These are phyloP conservation scores for Cetradonia linearis DNA, from an alignment of 495 filamentous ascomycete species.

Conservation along the genomic window DNA sequence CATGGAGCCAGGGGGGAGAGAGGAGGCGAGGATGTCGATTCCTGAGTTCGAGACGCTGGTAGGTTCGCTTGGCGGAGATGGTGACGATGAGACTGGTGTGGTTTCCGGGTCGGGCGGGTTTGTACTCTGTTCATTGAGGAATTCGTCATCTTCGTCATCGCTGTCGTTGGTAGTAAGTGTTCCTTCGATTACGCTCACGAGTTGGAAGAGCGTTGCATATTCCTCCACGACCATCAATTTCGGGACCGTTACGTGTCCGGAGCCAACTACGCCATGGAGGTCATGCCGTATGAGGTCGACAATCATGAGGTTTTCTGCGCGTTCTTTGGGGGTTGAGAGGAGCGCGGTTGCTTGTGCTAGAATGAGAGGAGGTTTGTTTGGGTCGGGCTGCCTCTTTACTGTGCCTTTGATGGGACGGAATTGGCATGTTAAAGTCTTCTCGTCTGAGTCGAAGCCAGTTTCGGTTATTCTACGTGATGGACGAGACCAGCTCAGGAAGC, in stretches of 20 bases:
- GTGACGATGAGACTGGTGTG: too few relatives aligned
- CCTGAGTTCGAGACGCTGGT: conserved; percentile 38
- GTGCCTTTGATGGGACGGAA: conserved; percentile 94
- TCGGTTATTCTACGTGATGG: conserved; percentile 8
- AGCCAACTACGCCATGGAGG: conserved; percentile 66
- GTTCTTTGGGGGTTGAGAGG: conserved; percentile 73
- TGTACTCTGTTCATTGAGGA: not conserved
- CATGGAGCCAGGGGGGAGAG: conserved; percentile 85
- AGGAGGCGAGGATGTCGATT: conserved; percentile 64
- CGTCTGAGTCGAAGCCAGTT: not conserved
- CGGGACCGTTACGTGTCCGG: conserved; percentile 52
- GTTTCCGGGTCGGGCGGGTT: too few relatives aligned
- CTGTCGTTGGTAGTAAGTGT: conserved; percentile 5
- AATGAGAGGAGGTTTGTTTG: conserved; percentile 36
- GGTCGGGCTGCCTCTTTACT: conserved; percentile 52
- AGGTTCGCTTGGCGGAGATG: not conserved
- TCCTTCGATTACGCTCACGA: conserved; percentile 79
- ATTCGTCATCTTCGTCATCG: conserved; percentile 5
- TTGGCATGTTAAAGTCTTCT: conserved; percentile 33
- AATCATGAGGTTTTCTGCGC: conserved; percentile 97
- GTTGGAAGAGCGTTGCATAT: conserved; percentile 78
- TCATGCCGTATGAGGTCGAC: conserved; percentile 91
- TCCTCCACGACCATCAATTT: conserved; percentile 81
- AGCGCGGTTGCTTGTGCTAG: conserved; percentile 56
- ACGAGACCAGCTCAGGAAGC: conserved; percentile 68